Percentiles rank a stretch among this genome's conserved stretches.
Conservation (phyloP, 208 protist genomes). For the Cochliopodium minus region DNA sequence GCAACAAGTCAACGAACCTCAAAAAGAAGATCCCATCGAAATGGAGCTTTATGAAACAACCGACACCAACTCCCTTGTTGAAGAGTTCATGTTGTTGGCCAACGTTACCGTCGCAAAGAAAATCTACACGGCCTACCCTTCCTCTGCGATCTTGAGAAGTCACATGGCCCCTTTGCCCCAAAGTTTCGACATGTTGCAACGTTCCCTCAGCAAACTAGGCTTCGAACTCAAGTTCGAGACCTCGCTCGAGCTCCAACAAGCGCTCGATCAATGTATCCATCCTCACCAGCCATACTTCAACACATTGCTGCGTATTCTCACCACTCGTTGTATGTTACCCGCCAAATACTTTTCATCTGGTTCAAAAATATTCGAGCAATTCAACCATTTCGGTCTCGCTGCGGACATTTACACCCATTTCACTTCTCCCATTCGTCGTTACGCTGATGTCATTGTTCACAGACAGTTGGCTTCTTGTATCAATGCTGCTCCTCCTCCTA, state of each 20-base stretch:
- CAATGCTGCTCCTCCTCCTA: constrained; percentile 38
- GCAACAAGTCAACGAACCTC: background rate
- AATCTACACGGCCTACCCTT: constrained; percentile 51
- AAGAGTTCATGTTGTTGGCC: constrained; percentile 89
- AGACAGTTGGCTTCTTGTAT: constrained; percentile 58
- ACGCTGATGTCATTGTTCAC: constrained; percentile 69
- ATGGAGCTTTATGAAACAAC: constrained; percentile 62
- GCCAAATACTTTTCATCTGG: constrained; percentile 57
- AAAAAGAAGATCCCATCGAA: constrained; percentile 46
- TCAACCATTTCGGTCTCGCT: constrained; percentile 62
- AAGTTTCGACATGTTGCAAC: constrained; percentile 29
- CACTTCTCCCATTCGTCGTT: constrained; percentile 74
- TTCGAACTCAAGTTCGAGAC: constrained; percentile 29
- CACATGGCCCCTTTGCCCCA: constrained; percentile 49
- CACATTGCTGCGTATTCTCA: constrained; percentile 35
- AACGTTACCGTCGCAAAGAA: constrained; percentile 62
- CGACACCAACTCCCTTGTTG: constrained; percentile 77
- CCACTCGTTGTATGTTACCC: constrained; percentile 45
- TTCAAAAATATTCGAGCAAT: constrained; percentile 10
- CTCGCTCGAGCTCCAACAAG: constrained; percentile 34
- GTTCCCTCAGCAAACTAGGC: constrained; percentile 14
- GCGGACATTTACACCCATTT: constrained; percentile 73
- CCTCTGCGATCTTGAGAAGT: constrained; percentile 57
- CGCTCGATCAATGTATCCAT: constrained; percentile 18
- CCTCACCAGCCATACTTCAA: constrained; percentile 15